phyloP scores from a whole-genome alignment of 2,329 filamentous ascomycete species.

The Calonectria henricotiae region DNA sequence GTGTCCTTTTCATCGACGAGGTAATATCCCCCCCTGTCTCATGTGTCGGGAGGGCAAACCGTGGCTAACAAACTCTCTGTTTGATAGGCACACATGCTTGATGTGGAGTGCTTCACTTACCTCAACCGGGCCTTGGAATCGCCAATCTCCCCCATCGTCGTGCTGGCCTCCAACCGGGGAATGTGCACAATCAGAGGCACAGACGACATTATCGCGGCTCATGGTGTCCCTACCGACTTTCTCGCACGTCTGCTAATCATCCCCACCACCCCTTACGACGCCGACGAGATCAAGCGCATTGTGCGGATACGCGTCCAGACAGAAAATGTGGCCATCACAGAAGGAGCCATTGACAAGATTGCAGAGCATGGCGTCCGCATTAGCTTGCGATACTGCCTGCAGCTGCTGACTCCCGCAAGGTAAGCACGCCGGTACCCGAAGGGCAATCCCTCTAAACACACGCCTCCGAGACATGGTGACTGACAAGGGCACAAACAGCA shows the following conservation, averaged over 20 bases:
- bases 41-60: constrained; percentile 42
- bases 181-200: constrained; percentile 94
- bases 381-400: constrained; percentile 92
- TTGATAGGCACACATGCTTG: constrained; percentile 95
- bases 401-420: constrained; percentile 89
- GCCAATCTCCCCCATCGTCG: constrained; percentile 94
- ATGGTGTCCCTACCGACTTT: constrained; percentile 95
- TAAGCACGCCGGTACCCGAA: constrained; percentile 57
- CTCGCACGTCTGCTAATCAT: constrained; percentile 95
- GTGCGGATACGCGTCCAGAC: constrained; percentile 87
- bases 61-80: constrained; percentile 45
- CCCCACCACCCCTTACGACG: constrained; percentile 90
- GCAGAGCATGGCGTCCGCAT: constrained; percentile 90
- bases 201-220: constrained; percentile 85
- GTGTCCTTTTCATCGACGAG: constrained; percentile 98
- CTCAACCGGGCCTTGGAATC: constrained; percentile 98
- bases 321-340: constrained; percentile 84
- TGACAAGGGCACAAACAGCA: constrained; percentile 68
- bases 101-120: constrained; percentile 99
- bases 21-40: constrained; percentile 65
- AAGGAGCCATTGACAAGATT: constrained; percentile 89
- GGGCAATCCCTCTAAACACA: constrained; percentile 39
- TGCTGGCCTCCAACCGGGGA: constrained; percentile 96
- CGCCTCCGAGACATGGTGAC: constrained; percentile 54
- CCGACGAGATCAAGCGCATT: constrained; percentile 93